phyloP scores from a whole-genome alignment of 2,329 filamentous ascomycete genomes.

The Fusarium circinatum region DNA sequence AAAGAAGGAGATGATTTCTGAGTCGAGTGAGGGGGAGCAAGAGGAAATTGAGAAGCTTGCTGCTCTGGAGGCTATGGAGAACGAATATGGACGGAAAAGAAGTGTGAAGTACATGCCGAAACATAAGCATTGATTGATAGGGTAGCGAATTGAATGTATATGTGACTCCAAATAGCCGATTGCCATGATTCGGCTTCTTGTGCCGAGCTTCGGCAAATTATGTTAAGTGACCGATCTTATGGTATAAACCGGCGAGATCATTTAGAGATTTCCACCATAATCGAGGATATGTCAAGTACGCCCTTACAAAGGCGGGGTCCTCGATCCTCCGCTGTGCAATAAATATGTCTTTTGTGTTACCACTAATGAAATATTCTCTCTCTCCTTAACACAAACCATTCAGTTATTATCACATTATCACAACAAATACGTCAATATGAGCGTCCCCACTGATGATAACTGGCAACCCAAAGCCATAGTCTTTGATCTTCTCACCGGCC shows the following conservation, averaged over 20 bases:
- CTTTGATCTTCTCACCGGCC: constrained; percentile 54
- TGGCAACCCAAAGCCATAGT: constrained; percentile 50
- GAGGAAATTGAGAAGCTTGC: not conserved
- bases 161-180: accelerated
- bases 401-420: accelerated
- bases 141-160: accelerated
- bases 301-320: not conserved
- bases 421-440: accelerated
- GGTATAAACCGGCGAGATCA: not conserved
- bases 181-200: not conserved
- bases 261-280: not conserved
- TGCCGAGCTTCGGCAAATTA: not conserved
- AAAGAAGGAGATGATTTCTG: not conserved
- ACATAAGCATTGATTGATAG: not conserved
- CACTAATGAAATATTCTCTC: accelerated
- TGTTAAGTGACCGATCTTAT: not conserved
- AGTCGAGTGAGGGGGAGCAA: not conserved
- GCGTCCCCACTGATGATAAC: not conserved
- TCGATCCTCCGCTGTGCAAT: not conserved
- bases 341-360: not conserved
- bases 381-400: no score
- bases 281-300: not conserved
- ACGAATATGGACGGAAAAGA: not conserved
- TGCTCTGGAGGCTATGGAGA: not conserved
- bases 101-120: not conserved